Conservation (phyloP, 352 stramenopile genomes). For the Phytophthora palmivora region DNA sequence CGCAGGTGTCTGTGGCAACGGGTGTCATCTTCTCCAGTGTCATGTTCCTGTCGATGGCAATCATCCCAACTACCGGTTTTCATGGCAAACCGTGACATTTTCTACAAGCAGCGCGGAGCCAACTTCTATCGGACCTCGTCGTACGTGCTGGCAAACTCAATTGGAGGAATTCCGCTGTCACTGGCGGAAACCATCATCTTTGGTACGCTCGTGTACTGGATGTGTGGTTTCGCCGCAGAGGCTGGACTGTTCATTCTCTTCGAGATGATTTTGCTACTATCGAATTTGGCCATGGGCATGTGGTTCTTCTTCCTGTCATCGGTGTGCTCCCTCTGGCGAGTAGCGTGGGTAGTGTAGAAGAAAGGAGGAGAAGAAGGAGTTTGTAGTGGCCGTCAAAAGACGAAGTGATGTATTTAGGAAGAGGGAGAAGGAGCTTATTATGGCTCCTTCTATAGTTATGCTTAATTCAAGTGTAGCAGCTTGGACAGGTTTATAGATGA, state of each 20-base stretch:
- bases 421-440: no score
- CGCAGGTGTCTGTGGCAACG: slow-evolving; percentile 53
- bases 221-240: slow-evolving; percentile 64
- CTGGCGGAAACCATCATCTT: slow-evolving; percentile 81
- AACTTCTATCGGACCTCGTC: slow-evolving; percentile 79
- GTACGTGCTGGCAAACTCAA: slow-evolving; percentile 58
- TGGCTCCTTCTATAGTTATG: no score
- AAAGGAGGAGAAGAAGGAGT: no score
- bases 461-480: no score
- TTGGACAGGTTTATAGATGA: no score
- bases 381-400: no score
- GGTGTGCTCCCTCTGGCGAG: no score
- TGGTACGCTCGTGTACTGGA: slow-evolving; percentile 85
- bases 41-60: slow-evolving; percentile 83
- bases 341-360: no score
- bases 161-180: slow-evolving; percentile 46
- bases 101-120: slow-evolving; percentile 82
- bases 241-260: slow-evolving; percentile 50
- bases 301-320: slow-evolving; percentile 1
- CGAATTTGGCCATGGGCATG: slow-evolving; percentile 18
- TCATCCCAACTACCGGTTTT: slow-evolving; percentile 77
- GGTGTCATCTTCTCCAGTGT: slow-evolving; percentile 83
- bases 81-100: slow-evolving; percentile 56
- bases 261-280: slow-evolving; percentile 45
- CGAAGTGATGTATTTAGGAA: no score